These are phyloP conservation scores for Malus sieversii DNA, from an alignment of 306 rosid genomes.

Conservation along the genomic window DNA sequence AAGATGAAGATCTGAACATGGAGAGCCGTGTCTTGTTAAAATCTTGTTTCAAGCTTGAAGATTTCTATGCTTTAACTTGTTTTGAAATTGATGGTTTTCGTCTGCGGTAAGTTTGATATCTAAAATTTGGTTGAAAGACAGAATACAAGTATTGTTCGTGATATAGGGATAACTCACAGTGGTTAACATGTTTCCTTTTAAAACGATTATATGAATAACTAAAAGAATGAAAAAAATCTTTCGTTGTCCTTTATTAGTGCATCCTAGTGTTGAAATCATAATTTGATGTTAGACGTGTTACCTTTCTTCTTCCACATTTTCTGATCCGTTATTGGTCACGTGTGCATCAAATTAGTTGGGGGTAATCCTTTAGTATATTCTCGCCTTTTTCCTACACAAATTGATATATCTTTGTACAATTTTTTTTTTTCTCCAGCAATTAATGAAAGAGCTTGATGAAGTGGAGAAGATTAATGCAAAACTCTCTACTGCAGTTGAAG, in stretches of 20 bases:
- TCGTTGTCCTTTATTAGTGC: not conserved
- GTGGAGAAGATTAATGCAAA: no score
- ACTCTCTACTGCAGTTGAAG: no score
- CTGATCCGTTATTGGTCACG: no score
- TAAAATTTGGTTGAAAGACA: not conserved
- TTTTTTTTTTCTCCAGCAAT: constrained; percentile 27
- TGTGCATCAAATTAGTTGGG: no score
- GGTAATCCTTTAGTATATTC: not conserved
- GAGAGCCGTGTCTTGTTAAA: not conserved
- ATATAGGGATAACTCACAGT: not conserved
- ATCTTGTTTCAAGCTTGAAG: not conserved
- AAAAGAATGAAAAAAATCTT: not conserved
- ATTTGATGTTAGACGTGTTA: no score
- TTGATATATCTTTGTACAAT: not conserved
- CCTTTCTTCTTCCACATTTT: no score
- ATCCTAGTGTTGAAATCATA: no score
- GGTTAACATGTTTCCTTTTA: not conserved
- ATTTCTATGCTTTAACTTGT: not conserved
- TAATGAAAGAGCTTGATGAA: no score
- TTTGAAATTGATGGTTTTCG: not conserved
- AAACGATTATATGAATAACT: not conserved
- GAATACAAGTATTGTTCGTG: not conserved
- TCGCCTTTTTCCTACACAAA: constrained; percentile 9
- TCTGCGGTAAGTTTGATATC: not conserved
- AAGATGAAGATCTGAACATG: not conserved